phyloP scores from a whole-genome alignment of 2,329 filamentous ascomycete species.

The Juglanconis sp. region DNA sequence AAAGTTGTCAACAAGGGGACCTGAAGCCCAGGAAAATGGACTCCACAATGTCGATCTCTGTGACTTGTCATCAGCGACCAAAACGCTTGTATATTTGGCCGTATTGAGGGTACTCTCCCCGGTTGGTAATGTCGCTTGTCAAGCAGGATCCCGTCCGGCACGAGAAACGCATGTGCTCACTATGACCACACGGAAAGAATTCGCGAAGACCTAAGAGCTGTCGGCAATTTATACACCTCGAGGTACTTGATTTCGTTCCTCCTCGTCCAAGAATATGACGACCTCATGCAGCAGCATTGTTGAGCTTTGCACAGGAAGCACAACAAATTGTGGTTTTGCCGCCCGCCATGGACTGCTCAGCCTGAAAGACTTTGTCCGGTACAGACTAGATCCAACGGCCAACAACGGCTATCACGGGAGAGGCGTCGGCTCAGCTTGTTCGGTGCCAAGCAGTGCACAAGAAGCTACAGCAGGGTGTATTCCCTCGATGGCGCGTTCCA shows the following conservation, averaged over 20 bases:
- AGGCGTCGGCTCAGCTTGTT: not conserved
- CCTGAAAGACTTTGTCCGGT: not conserved
- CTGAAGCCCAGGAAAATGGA: not conserved
- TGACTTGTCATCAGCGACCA: not conserved
- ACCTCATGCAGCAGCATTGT: no score
- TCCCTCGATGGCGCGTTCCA: slow-evolving; percentile 1
- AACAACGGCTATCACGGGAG: not conserved
- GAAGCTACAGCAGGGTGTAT: not conserved
- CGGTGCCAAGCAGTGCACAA: not conserved
- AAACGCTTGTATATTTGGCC: not conserved
- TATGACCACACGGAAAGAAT: not conserved
- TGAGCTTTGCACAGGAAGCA: not conserved
- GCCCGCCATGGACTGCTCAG: not conserved
- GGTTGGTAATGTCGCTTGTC: slow-evolving; percentile 10
- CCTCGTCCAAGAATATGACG: no score
- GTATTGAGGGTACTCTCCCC: not conserved
- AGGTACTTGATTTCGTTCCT: not conserved
- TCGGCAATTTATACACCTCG: not conserved
- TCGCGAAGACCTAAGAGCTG: not conserved
- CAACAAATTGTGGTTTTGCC: not conserved
- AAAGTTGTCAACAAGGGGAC: not conserved
- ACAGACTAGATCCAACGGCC: not conserved
- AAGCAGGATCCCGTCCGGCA: slow-evolving; percentile 5
- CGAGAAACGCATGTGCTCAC: not conserved
- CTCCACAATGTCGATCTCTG: not conserved